Base-by-base conservation (phyloP, 1,284 basidiomycete genomes). In the Microstroma glucosiphilum region DNA sequence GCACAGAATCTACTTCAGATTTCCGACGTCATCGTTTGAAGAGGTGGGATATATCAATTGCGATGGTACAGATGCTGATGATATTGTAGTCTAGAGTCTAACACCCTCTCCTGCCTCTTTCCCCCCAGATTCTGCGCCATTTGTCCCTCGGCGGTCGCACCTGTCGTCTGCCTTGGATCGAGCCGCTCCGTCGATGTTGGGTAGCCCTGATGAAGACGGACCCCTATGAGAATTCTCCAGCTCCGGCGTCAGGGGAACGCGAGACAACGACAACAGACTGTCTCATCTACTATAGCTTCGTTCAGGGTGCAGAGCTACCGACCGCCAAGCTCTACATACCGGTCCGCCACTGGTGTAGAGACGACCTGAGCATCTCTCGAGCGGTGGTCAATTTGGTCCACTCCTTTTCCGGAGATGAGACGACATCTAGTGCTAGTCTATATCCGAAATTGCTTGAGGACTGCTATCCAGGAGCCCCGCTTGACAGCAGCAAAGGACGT, bases 311-410 rank as follows among this genome's bases (percentile, higher is more conserved):
- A 13, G 51, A 54, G 21, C 51, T 54, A 6, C 51, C 51, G 25
- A 19, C 13, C 25, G n/a, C 51, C 51, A 54, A 54, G 51, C 13
- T 54, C 51, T 54, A 54, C 51, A 19, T 54, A 13, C 51, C 51
- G 13, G 51, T 54, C 13, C 51, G 51, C 15, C 51, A 54, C 51
- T 54, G 51, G 51, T 21, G 21, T 25, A 13, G 13, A 15, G 21
- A 25, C 13, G 51, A 54, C 13, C 21, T 25, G 13, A 25, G 2
- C 15, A 25, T 54, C 13, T 6, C 51, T 13, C 21, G 25, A 54
- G 51, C 21, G 21, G 21, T 54, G 43, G 21, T 4, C 17, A 12
- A 48, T 37, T 37, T 37, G 30, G 9, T 37, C 30, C 30, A 48
- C 43, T 48, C 21, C 43, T 48, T 21, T 21, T 17, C 43, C 17